Base-by-base conservation (phyloP, 441 rosid genomes). In the Eruca vesicaria region DNA sequence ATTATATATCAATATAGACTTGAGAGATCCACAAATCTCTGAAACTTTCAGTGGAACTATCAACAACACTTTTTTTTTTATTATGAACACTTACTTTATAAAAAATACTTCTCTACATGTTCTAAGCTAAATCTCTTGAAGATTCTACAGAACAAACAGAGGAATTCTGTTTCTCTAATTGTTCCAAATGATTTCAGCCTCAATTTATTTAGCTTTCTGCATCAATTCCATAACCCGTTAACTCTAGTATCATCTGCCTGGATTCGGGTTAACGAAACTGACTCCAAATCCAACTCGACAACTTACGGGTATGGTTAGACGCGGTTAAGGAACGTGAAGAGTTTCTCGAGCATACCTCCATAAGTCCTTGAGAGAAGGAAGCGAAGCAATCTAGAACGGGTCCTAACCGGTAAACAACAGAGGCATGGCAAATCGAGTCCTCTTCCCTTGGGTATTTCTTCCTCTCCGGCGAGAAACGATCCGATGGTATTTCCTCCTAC, bases 1-100 rank as follows among this genome's bases (percentile, higher is more conserved):
- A 74, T 94, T 96, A 64, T 91, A 83, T 3, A 94, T 80, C 82
- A 94, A 63, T 0, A 94, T 84, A 78, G 98, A 91, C 2, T 45
- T 82, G 69, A 94, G 74, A 26, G 80, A 77, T 28, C 66, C 81
- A 69, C 87, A 90, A 77, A 80, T 79, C 81, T 85, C 93, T 0
- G 94, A 83, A 7, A 90, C 76, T 80, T 84, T 84, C 16, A 83
- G 31, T 1, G 89, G 66, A 32, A 94, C 83, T 82, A 77, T 88
- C 89, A 59, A 71, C 89, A 35, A 88, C 43, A 36, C n/a, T 5
- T 36, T 36, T 23, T 36, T 9, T 9, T 2, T 3, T n/a, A n/a
- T 36, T 36, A 36, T n/a, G n/a, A n/a, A n/a, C n/a, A n/a, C n/a
- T n/a, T n/a, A n/a, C n/a, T n/a, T n/a, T n/a, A n/a, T 36, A 5